Evolutionary conservation across 1,284 basidiomycete genomes (phyloP), one percentile per base, ranked within the genome.

Genomic region (Laetiporus sulphureus): DNA sequence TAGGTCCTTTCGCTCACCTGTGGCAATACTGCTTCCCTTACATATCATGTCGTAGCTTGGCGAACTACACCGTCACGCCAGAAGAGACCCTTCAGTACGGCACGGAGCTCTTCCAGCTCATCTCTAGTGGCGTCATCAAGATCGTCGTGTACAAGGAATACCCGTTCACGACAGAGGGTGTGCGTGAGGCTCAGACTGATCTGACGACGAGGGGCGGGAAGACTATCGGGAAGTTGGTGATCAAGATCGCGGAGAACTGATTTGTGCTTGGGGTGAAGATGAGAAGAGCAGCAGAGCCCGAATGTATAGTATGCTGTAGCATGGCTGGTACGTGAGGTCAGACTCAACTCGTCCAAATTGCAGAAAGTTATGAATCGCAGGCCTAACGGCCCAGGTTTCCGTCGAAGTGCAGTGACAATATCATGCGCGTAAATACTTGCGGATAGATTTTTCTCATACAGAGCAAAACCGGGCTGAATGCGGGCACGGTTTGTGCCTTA

Each of bases 161-260:
- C 53, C 76, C 77, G 0, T 92, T 98, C 65, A 82, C 84, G 0
- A 77, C 79, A 0, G 84, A 94, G 44, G 92, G 90, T 0, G 77
- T 86, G 5, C 72, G 68, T 48, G 72, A 85, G 51, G 82, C 91
- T 1, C 93, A 98, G 54, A 69, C 59, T 3, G 93, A 96, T 58
- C 72, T 97, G 45, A 75, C 73, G 2, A 54, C 51, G 2, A 54
- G 51, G 0, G 68, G 77, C n/a, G 80, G 91, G 33, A 80, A 77
- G 58, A 91, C 91, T 16, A 75, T 73, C 2, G 92, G 92, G 6
- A 96, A 95, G 61, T 60, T 95, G 50, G 52, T 95, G 37, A 71
- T 94, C 54, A 86, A 86, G 57, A 56, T 66, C 22, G 51, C 55
- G 16, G 59, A 57, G 29, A 54, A 55, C 36, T 54, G 44, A 47